These are phyloP conservation scores for Capsicum pubescens DNA, from an alignment of 257 asterid species.

Conservation along the genomic window DNA sequence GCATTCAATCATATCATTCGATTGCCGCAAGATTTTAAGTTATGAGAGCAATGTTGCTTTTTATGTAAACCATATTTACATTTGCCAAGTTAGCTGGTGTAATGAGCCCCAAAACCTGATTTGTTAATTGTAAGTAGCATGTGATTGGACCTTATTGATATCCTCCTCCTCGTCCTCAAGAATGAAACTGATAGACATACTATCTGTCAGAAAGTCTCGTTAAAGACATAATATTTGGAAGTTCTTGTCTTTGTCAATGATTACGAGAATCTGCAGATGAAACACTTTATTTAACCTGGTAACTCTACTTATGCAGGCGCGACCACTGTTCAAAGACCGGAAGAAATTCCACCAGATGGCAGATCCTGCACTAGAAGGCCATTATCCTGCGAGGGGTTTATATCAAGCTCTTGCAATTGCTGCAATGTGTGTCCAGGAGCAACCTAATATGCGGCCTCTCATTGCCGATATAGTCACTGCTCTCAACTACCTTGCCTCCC, in stretches of 20 bases:
- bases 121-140: not conserved
- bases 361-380: slow-evolving; percentile 64
- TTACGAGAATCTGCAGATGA: not conserved
- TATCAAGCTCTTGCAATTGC: slow-evolving; percentile 74
- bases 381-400: slow-evolving; percentile 59
- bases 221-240: not conserved
- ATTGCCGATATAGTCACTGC: slow-evolving; percentile 63
- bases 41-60: not conserved
- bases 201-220: not conserved
- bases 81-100: not conserved
- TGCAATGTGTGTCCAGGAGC: slow-evolving; percentile 71
- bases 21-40: not conserved
- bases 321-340: slow-evolving; percentile 68
- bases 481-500: slow-evolving; percentile 62
- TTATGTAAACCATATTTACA: not conserved
- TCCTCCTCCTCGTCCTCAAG: not conserved
- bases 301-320: slow-evolving; percentile 49
- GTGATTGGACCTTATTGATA: not conserved
- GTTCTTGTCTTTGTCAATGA: not conserved
- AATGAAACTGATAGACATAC: not conserved
- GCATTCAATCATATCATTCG: not conserved
- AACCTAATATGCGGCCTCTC: slow-evolving; percentile 58
- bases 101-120: slow-evolving; percentile 6
- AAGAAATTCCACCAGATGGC: slow-evolving; percentile 66
- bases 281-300: not conserved